Evolutionary conservation across 805 yeast genomes (phyloP), one percentile per base, ranked within the genome.

Genomic region (Saturnispora sanitii): DNA sequence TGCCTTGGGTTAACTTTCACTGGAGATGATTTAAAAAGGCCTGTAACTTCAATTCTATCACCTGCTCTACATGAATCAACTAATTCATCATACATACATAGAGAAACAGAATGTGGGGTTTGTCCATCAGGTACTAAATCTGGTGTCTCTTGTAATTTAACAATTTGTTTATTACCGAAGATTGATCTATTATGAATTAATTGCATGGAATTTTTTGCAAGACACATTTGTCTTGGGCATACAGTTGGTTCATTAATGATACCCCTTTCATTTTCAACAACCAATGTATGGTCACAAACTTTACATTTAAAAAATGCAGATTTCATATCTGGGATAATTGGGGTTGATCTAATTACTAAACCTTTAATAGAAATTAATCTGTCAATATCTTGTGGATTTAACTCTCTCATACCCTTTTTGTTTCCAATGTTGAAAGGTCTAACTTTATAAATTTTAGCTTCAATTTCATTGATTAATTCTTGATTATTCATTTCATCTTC

Each of bases 121-220:
- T 92, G 98, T 15, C 98, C 98, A 63, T 84, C 97, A 4, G 98
- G 98, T 13, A 90, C 95, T 46, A 77, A 70, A 60, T 92, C 98
- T 2, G 64, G 64, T 7, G 64, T 59, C 61, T 92, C 98, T 62
- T 92, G 98, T 32, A 92, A 66, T 54, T 85, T 84, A 50, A 92
- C 77, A 22, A 92, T 90, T 62, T 92, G 99, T 56, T 90, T 92
- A 61, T 92, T 96, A 20, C 94, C 92, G 62, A 90, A 92, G 1
- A 85, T 73, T 28, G 95, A 83, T 51, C 98, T 73, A 60, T 92
- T 92, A 62, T 92, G 98, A 16, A 92, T 72, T 37, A 92, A 65
- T 44, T 81, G 76, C 96, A 92, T 86, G 4, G 96, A 82, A 59
- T 84, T 85, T 9, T 75, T 68, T 47, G 81, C 84, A 16, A 78